Base-by-base conservation (phyloP, 257 asterid species). In the Salvia hispanica region DNA sequence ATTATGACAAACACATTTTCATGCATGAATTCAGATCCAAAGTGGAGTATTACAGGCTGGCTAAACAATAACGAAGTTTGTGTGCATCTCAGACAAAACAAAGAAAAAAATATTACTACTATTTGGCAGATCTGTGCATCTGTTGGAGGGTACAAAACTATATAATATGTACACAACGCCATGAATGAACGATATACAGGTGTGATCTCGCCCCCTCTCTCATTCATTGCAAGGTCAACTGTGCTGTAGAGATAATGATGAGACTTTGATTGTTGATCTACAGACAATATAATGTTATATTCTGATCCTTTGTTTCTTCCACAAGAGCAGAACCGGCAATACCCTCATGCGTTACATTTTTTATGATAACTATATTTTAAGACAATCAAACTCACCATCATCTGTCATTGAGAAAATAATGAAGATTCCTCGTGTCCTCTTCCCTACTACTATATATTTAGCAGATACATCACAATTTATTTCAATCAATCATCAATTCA, bases 71-170 rank as follows among this genome's bases (percentile, higher is more conserved):
- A 12, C 5, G 36, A 14, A 58, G 46, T 34, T 28, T 58, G 46
- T 13, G 4, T 60, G 0, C 21, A 18, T 18, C 51, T 60, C 31
- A 12, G 36, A 42, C 21, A 61, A 43, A 43, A 11, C 25, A 40
- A 61, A 43, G 18, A 11, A 2, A 13, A 14, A 62, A 11, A 46
- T 34, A 58, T 34, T n/a, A n/a, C n/a, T n/a, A n/a, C n/a, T 7
- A n/a, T 58, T 57, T 57, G 15, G 21, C 4, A 6, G 63, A 58
- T 58, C 45, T 36, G 62, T 57, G 62, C 44, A 31, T n/a, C 25
- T 33, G 62, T 57, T 57, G 45, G 45, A 31, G 21, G 45, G 43
- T 42, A 57, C 25, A 57, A 2, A 33, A 45, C 25, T n/a, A 34
- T 57, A 9, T 34, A 5, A 57, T 33, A 13, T 6, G 39, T 57